A percentile compares a stretch with the other conserved stretches of the same genome.
phyloP scores from a whole-genome alignment of 139 green algal genomes.

The Deuterostichococcus epilithicus region DNA sequence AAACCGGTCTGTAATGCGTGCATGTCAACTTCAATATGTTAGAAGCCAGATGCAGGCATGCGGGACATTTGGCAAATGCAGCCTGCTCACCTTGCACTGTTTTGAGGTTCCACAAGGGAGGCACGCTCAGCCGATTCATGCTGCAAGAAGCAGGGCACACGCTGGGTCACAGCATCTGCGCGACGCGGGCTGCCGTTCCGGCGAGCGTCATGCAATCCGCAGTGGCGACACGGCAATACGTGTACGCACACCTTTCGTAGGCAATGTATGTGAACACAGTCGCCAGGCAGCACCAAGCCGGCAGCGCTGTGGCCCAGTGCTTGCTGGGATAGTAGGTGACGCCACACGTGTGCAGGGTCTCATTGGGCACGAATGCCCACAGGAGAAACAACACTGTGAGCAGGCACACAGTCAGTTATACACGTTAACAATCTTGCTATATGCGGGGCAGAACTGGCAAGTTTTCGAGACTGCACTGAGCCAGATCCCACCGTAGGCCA shows the following conservation, averaged over 20 bases:
- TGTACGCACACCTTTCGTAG: slow-evolving; percentile 53
- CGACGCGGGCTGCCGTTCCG: too few relatives aligned
- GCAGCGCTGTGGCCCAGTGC: slow-evolving; percentile 64
- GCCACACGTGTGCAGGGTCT: slow-evolving; percentile 32
- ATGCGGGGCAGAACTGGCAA: neutral
- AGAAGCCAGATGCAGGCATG: too few relatives aligned
- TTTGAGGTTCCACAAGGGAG: neutral
- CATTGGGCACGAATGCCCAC: slow-evolving; percentile 55
- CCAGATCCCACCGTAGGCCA: slow-evolving; percentile 30
- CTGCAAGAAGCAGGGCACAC: slow-evolving; percentile 25
- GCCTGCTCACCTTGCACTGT: slow-evolving; percentile 14
- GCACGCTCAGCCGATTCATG: slow-evolving; percentile 33
- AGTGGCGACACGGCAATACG: too few relatives aligned
- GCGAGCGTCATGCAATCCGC: too few relatives aligned
- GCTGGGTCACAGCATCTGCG: too few relatives aligned
- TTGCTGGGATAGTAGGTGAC: slow-evolving; percentile 69
- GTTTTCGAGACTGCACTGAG: neutral
- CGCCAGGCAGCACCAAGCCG: slow-evolving; percentile 44
- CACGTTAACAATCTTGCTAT: too few relatives aligned
- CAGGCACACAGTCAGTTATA: too few relatives aligned
- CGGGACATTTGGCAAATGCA: too few relatives aligned
- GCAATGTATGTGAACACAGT: slow-evolving; percentile 41
- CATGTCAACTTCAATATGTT: too few relatives aligned
- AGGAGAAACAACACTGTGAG: slow-evolving; percentile 47
- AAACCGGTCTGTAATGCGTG: too few relatives aligned